phyloP scores from a whole-genome alignment of 768 basidiomycete species.

The Ephemerocybe angulata region DNA sequence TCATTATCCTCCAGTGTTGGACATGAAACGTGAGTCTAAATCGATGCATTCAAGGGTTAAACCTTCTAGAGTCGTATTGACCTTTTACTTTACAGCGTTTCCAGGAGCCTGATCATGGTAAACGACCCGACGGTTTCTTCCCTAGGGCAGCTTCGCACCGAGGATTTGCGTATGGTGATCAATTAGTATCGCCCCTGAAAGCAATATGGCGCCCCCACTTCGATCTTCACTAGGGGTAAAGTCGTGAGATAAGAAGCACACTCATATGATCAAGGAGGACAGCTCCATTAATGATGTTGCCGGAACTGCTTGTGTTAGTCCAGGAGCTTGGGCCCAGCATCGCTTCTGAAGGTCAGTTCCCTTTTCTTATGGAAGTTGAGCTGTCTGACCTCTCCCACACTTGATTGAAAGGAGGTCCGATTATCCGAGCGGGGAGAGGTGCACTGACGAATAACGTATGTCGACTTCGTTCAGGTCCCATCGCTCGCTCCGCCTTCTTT shows the following conservation, averaged over 20 bases:
- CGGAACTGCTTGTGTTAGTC: slow-evolving; percentile 1
- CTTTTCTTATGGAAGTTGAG: background rate
- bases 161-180: background rate
- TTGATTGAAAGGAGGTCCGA: background rate
- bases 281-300: slow-evolving; percentile 4
- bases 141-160: background rate
- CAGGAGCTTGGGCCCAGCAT: slow-evolving; percentile 1
- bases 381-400: background rate
- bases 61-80: background rate
- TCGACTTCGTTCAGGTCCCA: background rate
- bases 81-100: background rate
- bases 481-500: background rate
- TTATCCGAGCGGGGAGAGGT: too few species aligned
- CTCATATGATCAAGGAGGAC: slow-evolving; percentile 8
- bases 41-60: slow-evolving; percentile 1
- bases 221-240: slow-evolving; percentile 4
- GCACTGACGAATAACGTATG: background rate
- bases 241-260: slow-evolving; percentile 12
- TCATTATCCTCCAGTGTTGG: slow-evolving; percentile 3
- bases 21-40: slow-evolving; percentile 6
- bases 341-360: background rate
- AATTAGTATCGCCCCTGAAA: slow-evolving; percentile 8
- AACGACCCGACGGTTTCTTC: background rate
- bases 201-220: background rate
- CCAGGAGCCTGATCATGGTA: background rate